phyloP scores from a whole-genome alignment of 2,329 filamentous ascomycete genomes.

The Thelonectria olida region DNA sequence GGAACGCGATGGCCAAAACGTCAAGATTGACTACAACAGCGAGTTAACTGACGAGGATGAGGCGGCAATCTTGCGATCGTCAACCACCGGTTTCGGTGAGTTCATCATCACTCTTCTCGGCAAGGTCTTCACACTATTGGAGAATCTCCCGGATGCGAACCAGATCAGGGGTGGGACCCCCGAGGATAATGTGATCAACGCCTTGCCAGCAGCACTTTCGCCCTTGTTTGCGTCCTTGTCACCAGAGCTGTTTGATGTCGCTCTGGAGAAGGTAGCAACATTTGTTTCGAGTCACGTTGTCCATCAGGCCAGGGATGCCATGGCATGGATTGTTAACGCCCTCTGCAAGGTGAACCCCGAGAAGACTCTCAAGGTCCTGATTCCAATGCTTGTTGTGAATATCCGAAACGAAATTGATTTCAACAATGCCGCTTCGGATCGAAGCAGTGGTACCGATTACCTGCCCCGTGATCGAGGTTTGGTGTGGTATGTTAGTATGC shows the following conservation, averaged over 20 bases:
- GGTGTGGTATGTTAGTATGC: conserved; percentile 96
- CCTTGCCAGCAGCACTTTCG: conserved; percentile 88
- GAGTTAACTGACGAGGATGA: conserved; percentile 89
- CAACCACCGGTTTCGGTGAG: conserved; percentile 91
- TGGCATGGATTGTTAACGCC: conserved; percentile 98
- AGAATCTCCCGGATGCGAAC: conserved; percentile 92
- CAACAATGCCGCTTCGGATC: conserved; percentile 93
- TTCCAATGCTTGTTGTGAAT: conserved; percentile 88
- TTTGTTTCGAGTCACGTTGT: conserved; percentile 96
- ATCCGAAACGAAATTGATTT: conserved; percentile 97
- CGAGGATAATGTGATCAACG: conserved; percentile 97
- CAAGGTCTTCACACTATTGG: conserved; percentile 92
- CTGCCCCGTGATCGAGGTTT: conserved; percentile 90
- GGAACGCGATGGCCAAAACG: conserved; percentile 84
- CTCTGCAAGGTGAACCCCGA: conserved; percentile 95
- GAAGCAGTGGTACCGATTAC: conserved; percentile 92
- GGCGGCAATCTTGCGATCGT: conserved; percentile 87
- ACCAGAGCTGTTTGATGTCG: conserved; percentile 91
- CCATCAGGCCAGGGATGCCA: conserved; percentile 94
- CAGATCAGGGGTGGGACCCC: conserved; percentile 89
- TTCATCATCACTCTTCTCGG: conserved; percentile 91
- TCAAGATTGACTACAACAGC: conserved; percentile 84
- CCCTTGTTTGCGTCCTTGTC: conserved; percentile 91
- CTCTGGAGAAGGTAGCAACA: conserved; percentile 88
- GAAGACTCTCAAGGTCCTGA: conserved; percentile 88